phyloP scores from a whole-genome alignment of 176 grass and related monocot genomes.

The Ensete glaucum region DNA sequence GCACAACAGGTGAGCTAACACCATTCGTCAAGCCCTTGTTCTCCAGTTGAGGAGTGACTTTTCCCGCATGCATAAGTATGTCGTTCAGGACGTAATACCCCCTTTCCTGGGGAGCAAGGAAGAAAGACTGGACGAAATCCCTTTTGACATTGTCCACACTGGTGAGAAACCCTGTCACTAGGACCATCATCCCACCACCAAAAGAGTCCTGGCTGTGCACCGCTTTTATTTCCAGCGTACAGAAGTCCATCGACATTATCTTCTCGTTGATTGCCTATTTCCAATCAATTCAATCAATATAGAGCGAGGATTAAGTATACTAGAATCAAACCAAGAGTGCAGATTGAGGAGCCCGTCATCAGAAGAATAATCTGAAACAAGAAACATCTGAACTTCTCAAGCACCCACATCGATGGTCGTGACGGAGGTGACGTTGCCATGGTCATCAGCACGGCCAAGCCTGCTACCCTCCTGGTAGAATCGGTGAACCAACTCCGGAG shows the following conservation, averaged over 20 bases:
- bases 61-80: conserved; percentile 42
- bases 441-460: conserved; percentile 1
- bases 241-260: conserved; percentile 83
- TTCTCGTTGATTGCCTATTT: conserved; percentile 74
- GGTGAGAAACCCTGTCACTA: conserved; percentile 72
- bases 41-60: conserved; percentile 1
- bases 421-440: not conserved
- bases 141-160: conserved; percentile 33
- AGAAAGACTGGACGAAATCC: conserved; percentile 89
- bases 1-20: conserved; percentile 22
- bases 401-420: conserved; percentile 6
- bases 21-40: conserved; percentile 21
- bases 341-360: not conserved
- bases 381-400: not conserved
- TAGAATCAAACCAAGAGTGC: too few relatives aligned
- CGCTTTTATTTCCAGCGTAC: conserved; percentile 55
- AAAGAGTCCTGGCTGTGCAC: conserved; percentile 85
- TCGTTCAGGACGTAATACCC: conserved; percentile 91
- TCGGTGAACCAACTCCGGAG: conserved; percentile 6
- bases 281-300: not conserved
- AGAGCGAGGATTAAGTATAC: too few relatives aligned
- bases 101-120: conserved; percentile 94
- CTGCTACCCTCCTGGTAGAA: conserved; percentile 9
- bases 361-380: not conserved
- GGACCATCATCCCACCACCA: conserved; percentile 58